A percentile compares a stretch with the other conserved stretches of the same genome.
Conservation (phyloP, 164 flowering plant genomes). For the Cinnamomum chago region DNA sequence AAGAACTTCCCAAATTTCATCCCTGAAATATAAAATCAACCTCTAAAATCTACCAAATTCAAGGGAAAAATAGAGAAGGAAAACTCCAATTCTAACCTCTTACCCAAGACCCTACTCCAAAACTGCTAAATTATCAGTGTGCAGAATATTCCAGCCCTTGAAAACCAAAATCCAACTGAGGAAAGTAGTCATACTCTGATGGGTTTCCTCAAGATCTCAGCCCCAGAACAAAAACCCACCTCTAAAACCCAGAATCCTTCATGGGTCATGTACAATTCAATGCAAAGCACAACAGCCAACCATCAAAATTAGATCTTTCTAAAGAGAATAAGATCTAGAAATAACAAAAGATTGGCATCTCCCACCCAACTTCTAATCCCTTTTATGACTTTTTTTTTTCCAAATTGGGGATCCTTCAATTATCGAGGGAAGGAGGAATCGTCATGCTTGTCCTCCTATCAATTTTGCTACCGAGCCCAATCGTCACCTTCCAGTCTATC, state of each 20-base stretch:
- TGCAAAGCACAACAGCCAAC: slow-evolving; percentile 1
- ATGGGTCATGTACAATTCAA: not conserved
- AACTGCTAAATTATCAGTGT: not conserved
- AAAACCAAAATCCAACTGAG: not conserved
- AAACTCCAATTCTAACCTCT: slow-evolving; percentile 2
- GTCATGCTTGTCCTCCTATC: slow-evolving; percentile 6
- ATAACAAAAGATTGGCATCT: not conserved
- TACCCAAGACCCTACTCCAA: not conserved
- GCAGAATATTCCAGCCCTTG: too few species aligned
- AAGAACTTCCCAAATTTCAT: slow-evolving; percentile 2
- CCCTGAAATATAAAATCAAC: slow-evolving; percentile 1
- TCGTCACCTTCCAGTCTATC: not conserved
- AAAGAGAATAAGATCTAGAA: not conserved
- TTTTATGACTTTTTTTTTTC: not conserved
- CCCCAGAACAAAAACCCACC: not conserved
- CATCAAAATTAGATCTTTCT: slow-evolving; percentile 2
- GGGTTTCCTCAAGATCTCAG: not conserved
- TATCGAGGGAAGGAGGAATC: slow-evolving; percentile 9
- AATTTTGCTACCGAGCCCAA: slow-evolving; percentile 5
- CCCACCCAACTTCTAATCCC: slow-evolving; percentile 5
- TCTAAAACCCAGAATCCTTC: not conserved
- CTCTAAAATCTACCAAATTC: not conserved
- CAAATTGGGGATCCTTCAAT: not conserved
- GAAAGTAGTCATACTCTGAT: not conserved
- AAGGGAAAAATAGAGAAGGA: not conserved